Percentiles rank a stretch among this genome's conserved stretches.
Conservation (phyloP, 306 rosid species). For the Dalbergia oliveri region DNA sequence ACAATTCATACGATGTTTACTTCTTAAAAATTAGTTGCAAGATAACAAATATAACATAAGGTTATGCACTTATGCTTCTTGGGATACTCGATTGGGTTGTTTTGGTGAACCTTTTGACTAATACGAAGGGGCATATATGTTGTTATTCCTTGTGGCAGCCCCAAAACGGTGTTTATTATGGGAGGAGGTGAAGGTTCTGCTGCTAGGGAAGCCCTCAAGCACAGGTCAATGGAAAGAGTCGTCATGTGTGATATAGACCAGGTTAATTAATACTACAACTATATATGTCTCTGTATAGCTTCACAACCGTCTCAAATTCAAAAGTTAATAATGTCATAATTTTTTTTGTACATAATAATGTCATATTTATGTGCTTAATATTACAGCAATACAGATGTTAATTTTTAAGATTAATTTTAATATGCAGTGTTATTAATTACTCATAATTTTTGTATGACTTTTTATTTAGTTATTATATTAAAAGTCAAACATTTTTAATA, state of each 20-base stretch:
- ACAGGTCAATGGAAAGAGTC: slow-evolving; percentile 76
- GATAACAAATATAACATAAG: neutral
- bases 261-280: slow-evolving; percentile 46
- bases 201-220: slow-evolving; percentile 95
- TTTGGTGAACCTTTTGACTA: slow-evolving; percentile 42
- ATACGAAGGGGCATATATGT: slow-evolving; percentile 39
- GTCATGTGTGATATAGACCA: slow-evolving; percentile 95
- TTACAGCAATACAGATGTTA: too few species aligned
- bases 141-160: slow-evolving; percentile 57
- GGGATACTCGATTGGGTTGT: neutral
- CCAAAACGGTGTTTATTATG: slow-evolving; percentile 81
- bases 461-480: too few species aligned
- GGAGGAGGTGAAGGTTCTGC: slow-evolving; percentile 98
- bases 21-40: neutral
- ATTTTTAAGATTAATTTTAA: too few species aligned
- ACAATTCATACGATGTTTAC: neutral
- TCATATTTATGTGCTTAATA: slow-evolving; percentile 5
- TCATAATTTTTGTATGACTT: too few species aligned
- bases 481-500: too few species aligned
- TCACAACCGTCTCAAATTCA: slow-evolving; percentile 31
- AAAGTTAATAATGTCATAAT: slow-evolving; percentile 9
- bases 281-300: neutral
- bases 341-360: too few species aligned
- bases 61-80: slow-evolving; percentile 7
- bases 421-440: too few species aligned